Evolutionary conservation across 768 basidiomycete genomes (phyloP), one percentile per base, ranked within the genome.

Genomic region (Pisolithus tinctorius): DNA sequence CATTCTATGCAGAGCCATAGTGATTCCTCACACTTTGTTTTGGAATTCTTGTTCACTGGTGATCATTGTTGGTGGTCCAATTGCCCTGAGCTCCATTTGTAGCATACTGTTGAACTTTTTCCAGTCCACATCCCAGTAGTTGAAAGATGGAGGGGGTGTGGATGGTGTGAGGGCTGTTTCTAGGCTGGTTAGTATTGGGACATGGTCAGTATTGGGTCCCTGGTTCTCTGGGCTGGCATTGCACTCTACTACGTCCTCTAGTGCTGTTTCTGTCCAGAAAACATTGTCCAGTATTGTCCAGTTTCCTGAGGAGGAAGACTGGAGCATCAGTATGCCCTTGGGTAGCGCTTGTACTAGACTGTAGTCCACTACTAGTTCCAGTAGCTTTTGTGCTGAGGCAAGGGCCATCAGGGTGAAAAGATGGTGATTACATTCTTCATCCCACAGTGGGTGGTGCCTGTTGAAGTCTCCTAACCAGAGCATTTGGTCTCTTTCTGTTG

Each of bases 331-430:
- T 0, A 62, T 59, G 0, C 59, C 61, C 8, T 58, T 49, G 0
- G 69, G 71, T 0, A 80, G 66, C 0, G 62, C 50, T 71, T 74
- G 71, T 0, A 51, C 6, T 59, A 80, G 63, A 0, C 56, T 53
- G 46, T 67, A 45, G 0, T 55, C 55, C 0, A 48, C 54, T 0
- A 71, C 14, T 3, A 69, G 17, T 8, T 64, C 45, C 0, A 76
- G 58, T 0, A 77, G 60, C 0, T 34, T 45, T 4, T 69, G 52
- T 0, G 68, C 64, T 0, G 40, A 49, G 0, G 59, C 44, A 0
- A 70, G 23, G 10, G 48, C 42, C 0, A 23, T 25, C 3, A 17
- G 14, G 36, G 56, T 60, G 16, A 68, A 64, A 0, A 70, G 54
- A 36, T 67, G 57, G 1, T 0, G 0, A 51, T 63, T 65, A 0